Conservation (phyloP, 345 rosid species). For the Populus tremula region DNA sequence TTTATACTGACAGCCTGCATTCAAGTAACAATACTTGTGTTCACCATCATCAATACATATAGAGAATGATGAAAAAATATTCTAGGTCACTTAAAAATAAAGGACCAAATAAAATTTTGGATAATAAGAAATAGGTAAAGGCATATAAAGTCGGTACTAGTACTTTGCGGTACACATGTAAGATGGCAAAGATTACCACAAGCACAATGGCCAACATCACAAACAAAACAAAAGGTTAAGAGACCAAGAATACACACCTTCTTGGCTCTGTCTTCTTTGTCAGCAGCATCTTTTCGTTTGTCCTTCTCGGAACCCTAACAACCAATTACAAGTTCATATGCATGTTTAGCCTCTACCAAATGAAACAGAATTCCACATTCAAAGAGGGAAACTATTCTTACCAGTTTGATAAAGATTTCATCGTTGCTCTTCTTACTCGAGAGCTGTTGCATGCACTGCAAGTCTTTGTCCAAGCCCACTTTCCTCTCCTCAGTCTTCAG, state of each 20-base stretch:
- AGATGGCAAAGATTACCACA: neutral
- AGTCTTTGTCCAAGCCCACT: slow-evolving; percentile 65
- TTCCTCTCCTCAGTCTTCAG: slow-evolving; percentile 74
- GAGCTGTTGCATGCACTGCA: slow-evolving; percentile 79
- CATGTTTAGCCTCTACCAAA: neutral
- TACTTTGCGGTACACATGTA: neutral
- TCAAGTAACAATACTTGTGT: neutral
- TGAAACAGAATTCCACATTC: neutral
- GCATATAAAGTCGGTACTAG: neutral
- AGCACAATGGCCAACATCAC: neutral
- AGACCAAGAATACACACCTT: slow-evolving; percentile 46
- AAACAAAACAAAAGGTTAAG: neutral
- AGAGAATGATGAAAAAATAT: no score
- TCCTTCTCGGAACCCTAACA: slow-evolving; percentile 93
- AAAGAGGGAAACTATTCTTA: slow-evolving; percentile 20
- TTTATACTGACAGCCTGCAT: slow-evolving; percentile 80
- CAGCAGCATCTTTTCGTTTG: slow-evolving; percentile 80
- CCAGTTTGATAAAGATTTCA: slow-evolving; percentile 91
- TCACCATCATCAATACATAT: neutral
- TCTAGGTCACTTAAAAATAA: neutral
- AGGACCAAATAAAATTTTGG: neutral
- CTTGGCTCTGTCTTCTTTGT: slow-evolving; percentile 83
- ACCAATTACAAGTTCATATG: slow-evolving; percentile 8
- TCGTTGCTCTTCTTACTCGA: slow-evolving; percentile 75
- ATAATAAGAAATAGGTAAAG: neutral